Evolutionary conservation across 768 basidiomycete genomes (phyloP), one percentile per base, ranked within the genome.

Genomic region (Xerocomellus intermedius): DNA sequence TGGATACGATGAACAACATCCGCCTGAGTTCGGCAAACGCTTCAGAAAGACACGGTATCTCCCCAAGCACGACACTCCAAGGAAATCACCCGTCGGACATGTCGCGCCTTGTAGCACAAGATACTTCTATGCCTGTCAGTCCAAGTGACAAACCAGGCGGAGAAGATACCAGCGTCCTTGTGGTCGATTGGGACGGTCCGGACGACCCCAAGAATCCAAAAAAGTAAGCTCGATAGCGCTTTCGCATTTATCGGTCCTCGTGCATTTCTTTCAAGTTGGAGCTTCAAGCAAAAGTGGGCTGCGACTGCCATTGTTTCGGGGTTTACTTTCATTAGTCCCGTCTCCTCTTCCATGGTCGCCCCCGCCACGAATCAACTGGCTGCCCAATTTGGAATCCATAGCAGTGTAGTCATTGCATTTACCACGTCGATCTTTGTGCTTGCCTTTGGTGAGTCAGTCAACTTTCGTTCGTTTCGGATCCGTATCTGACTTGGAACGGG

Each of bases 341-440:
- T 90, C 1, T 83, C 87, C 0, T 91, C 89, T 5, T 81, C 87
- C 4, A 89, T 89, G 82, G 73, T 89, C 2, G 84, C 89, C 0
- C 88, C 88, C 0, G 88, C 87, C 0, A 72, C 76, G 0, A 55
- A 58, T 5, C 76, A 82, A 49, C 60, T 91, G 0, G 83, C 75
- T 2, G 54, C 65, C 3, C 69, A 81, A n/a, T 84, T 91, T 56
- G 75, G 80, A 1, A 77, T 89, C 24, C 82, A 77, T 12, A 82
- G 65, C 62, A 56, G 60, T 2, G 78, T 74, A 1, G 50, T 82
- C 4, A 70, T 81, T 19, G 81, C 81, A 2, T 78, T 91, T 70
- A 80, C 78, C 22, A 82, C 80, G 0, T 86, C 85, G 0, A 79
- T 82, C 10, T 84, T 82, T 50, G 72, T 83, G 0, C 77, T 82